Evolutionary conservation across 2,329 filamentous ascomycete species (phyloP).

Genomic region (Ustulina deusta): DNA sequence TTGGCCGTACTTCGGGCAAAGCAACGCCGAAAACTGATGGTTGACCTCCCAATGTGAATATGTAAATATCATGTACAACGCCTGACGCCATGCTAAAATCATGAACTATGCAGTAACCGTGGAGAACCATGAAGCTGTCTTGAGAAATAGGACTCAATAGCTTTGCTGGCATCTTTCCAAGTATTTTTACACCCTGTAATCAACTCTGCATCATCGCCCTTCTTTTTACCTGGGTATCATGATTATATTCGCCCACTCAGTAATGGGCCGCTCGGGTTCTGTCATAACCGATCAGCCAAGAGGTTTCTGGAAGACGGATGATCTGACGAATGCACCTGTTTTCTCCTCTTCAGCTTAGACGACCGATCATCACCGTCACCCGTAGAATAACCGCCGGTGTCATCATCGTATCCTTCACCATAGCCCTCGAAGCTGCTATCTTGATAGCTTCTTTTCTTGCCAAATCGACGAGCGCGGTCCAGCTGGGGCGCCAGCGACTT

Average conservation of each 20-base stretch:
- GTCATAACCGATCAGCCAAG: slow-evolving; percentile 56
- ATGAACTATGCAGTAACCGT: slow-evolving; percentile 45
- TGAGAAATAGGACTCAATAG: slow-evolving; percentile 15
- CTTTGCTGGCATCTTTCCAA: slow-evolving; percentile 28
- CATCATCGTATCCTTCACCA: slow-evolving; percentile 77
- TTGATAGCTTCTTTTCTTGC: slow-evolving; percentile 81
- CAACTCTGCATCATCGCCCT: slow-evolving; percentile 33
- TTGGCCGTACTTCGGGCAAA: slow-evolving; percentile 7
- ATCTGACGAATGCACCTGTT: slow-evolving; percentile 66
- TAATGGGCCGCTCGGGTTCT: slow-evolving; percentile 60
- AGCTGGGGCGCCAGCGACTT: slow-evolving; percentile 58
- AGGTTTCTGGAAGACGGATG: slow-evolving; percentile 47
- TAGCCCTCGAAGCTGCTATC: slow-evolving; percentile 82
- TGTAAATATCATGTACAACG: slow-evolving; percentile 41
- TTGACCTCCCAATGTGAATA: slow-evolving; percentile 37
- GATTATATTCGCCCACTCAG: slow-evolving; percentile 64
- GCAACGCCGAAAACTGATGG: slow-evolving; percentile 23
- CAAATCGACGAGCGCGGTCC: slow-evolving; percentile 70
- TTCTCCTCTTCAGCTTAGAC: slow-evolving; percentile 69
- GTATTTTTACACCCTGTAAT: slow-evolving; percentile 42
- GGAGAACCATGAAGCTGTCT: slow-evolving; percentile 28
- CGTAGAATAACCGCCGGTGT: slow-evolving; percentile 76
- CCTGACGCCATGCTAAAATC: slow-evolving; percentile 56
- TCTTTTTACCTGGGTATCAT: slow-evolving; percentile 57
- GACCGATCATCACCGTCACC: slow-evolving; percentile 74